Evolutionary conservation across 2,329 filamentous ascomycete species (phyloP).

Genomic region (Elsinoe batatas): DNA sequence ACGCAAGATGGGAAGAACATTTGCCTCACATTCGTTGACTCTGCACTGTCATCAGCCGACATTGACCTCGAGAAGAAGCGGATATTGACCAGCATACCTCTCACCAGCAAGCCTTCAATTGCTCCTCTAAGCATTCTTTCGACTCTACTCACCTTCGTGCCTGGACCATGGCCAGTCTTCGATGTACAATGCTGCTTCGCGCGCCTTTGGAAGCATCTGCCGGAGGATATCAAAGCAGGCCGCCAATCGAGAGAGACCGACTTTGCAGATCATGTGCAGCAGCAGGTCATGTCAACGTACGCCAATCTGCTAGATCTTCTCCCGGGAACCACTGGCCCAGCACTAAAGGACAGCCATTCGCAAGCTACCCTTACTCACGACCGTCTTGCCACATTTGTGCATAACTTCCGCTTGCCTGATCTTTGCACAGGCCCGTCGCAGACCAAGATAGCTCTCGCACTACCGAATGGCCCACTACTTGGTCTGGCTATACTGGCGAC

Average conservation of each 20-base stretch:
- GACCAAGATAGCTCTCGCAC: constrained; percentile 41
- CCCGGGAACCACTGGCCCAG: constrained; percentile 18
- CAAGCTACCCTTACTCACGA: constrained; percentile 21
- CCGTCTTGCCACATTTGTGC: constrained; percentile 21
- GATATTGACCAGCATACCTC: not conserved
- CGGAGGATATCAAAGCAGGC: constrained; percentile 29
- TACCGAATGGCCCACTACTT: constrained; percentile 47
- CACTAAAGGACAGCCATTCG: constrained; percentile 24
- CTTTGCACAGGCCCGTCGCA: constrained; percentile 22
- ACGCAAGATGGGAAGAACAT: not conserved
- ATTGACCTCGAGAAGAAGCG: not conserved
- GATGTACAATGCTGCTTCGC: constrained; percentile 28
- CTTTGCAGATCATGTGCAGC: constrained; percentile 13
- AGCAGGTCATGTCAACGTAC: constrained; percentile 24
- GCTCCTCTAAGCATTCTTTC: constrained; percentile 22
- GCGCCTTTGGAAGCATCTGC: constrained; percentile 29
- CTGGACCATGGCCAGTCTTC: constrained; percentile 24
- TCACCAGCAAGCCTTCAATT: constrained; percentile 18
- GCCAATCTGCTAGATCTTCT: constrained; percentile 22
- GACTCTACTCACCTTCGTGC: constrained; percentile 18
- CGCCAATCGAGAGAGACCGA: constrained; percentile 15
- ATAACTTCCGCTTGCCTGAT: constrained; percentile 22
- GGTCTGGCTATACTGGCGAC: constrained; percentile 42
- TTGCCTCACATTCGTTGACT: constrained; percentile 2
- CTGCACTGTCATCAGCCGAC: not conserved